Conservation (phyloP, 805 yeast genomes). For the Cyberlindnera bimundalis region DNA sequence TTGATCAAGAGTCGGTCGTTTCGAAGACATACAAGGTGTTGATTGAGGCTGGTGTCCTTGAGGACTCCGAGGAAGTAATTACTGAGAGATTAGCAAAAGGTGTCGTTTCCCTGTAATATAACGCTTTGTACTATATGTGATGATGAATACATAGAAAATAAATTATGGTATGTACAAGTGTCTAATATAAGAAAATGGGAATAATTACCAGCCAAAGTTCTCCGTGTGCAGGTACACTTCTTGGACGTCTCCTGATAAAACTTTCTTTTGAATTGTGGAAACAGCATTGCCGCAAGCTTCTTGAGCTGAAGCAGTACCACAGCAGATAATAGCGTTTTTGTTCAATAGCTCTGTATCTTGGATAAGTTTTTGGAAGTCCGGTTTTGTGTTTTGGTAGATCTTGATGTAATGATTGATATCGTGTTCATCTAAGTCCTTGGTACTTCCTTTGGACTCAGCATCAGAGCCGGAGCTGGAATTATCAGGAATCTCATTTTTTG, state of each 20-base stretch:
- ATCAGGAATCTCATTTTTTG: too few species aligned
- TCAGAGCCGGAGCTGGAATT: too few species aligned
- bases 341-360: constrained; percentile 3
- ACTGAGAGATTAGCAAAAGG: constrained; percentile 11
- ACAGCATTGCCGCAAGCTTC: constrained; percentile 36
- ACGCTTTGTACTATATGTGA: too few species aligned
- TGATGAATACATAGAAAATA: too few species aligned
- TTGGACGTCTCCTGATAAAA: constrained; percentile 29
- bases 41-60: constrained; percentile 19
- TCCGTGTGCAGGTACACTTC: constrained; percentile 52
- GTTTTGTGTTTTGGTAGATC: constrained; percentile 16
- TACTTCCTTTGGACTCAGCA: too few species aligned
- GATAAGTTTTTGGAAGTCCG: constrained; percentile 12
- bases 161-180: too few species aligned
- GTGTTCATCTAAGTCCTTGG: too few species aligned
- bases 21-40: constrained; percentile 17
- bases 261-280: constrained; percentile 38
- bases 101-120: constrained; percentile 3
- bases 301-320: constrained; percentile 44
- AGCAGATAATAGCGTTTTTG: constrained; percentile 41
- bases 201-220: constrained; percentile 40
- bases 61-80: constrained; percentile 15
- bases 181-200: too few species aligned
- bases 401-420: not conserved
- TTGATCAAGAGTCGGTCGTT: constrained; percentile 16